A percentile compares a stretch with the other conserved stretches of the same genome.
These are phyloP conservation scores for Anthostomella pinea DNA, from an alignment of 2,329 filamentous ascomycete species.

Conservation along the genomic window DNA sequence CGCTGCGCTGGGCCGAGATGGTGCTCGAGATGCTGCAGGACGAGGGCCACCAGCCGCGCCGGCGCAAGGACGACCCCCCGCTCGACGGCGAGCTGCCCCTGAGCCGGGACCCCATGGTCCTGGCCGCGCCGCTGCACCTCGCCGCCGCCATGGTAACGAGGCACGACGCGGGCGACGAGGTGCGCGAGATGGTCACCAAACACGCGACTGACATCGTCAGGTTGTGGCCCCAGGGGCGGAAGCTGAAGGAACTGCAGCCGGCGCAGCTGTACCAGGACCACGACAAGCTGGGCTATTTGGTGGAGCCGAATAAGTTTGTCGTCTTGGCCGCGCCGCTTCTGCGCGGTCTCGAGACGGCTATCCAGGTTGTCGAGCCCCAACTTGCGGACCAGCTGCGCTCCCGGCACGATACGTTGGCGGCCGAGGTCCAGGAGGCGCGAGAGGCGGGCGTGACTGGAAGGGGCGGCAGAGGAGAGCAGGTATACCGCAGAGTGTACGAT, in stretches of 20 bases:
- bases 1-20: constrained; percentile 44
- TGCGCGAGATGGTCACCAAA: constrained; percentile 35
- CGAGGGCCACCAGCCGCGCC: constrained; percentile 34
- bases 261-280: constrained; percentile 26
- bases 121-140: constrained; percentile 42
- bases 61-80: constrained; percentile 9
- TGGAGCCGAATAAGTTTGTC: constrained; percentile 35
- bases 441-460: constrained; percentile 14
- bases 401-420: constrained; percentile 37
- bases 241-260: constrained; percentile 37
- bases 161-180: constrained; percentile 28
- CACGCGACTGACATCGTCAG: constrained; percentile 36
- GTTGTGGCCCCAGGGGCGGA: constrained; percentile 40
- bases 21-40: constrained; percentile 50
- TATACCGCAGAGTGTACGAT: constrained; percentile 34
- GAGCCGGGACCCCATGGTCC: constrained; percentile 41
- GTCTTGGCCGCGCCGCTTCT: constrained; percentile 36
- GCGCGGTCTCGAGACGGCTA: constrained; percentile 44
- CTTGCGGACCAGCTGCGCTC: constrained; percentile 37
- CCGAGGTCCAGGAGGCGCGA: constrained; percentile 35
- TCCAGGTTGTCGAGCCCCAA: constrained; percentile 36
- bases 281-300: constrained; percentile 33
- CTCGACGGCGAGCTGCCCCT: constrained; percentile 29
- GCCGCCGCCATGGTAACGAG: constrained; percentile 39
- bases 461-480: constrained; percentile 17